Percentiles rank a stretch among this genome's conserved stretches.
Evolutionary conservation across 2,329 filamentous ascomycete genomes (phyloP).

Genomic region (Aspergillus sp.): DNA sequence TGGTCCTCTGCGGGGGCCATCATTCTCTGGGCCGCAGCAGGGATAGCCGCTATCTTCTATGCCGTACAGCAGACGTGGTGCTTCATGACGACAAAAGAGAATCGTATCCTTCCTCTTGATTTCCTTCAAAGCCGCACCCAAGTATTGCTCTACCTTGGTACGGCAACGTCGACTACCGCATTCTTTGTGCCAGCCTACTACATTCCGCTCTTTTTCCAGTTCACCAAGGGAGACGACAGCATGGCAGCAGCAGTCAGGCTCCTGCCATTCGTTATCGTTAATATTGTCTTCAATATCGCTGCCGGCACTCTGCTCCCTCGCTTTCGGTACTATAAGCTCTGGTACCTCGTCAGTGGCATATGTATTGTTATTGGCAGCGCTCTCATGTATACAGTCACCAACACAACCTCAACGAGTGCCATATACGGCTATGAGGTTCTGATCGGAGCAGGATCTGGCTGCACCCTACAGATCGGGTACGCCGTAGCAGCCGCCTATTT

Average conservation of each 20-base stretch:
- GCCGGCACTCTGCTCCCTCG: conserved; percentile 30
- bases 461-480: background rate
- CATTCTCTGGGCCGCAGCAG: too few relatives aligned
- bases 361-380: conserved; percentile 23
- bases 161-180: background rate
- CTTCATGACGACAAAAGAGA: too few relatives aligned
- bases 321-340: conserved; percentile 26
- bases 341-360: conserved; percentile 25
- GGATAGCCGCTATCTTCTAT: too few relatives aligned
- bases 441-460: background rate
- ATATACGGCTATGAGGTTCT: conserved; percentile 6
- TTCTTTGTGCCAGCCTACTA: conserved; percentile 53
- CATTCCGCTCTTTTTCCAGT: conserved; percentile 60
- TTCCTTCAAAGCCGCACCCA: background rate
- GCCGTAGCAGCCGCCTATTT: too few relatives aligned
- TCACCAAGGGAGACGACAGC: conserved; percentile 48
- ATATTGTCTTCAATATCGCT: conserved; percentile 27
- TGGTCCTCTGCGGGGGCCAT: too few relatives aligned
- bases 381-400: conserved; percentile 14
- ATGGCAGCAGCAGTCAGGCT: conserved; percentile 36
- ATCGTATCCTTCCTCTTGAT: too few relatives aligned
- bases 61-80: too few relatives aligned
- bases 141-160: background rate
- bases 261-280: conserved; percentile 31
- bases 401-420: background rate